Percentiles rank a stretch among this genome's conserved stretches.
Conservation (phyloP, 2,329 filamentous ascomycete genomes). For the Coniochaeta sp. region DNA sequence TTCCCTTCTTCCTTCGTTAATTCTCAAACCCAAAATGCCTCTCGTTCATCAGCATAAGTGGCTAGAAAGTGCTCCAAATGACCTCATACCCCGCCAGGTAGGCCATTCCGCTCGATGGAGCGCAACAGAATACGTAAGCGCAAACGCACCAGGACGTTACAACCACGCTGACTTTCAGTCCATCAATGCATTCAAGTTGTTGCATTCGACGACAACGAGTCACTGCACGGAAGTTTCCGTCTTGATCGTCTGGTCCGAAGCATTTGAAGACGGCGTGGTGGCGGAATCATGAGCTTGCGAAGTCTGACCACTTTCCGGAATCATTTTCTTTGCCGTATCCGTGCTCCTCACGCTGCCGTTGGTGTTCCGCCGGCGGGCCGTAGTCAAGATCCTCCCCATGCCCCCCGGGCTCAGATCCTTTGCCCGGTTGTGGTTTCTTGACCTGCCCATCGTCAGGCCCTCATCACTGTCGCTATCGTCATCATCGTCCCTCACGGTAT, state of each 20-base stretch:
- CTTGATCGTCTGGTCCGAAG: not conserved
- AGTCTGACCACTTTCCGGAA: conserved; percentile 3
- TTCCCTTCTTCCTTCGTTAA: not conserved
- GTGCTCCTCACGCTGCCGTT: conserved; percentile 54
- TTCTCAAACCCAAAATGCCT: not conserved
- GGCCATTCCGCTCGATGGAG: not conserved
- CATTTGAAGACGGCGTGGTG: not conserved
- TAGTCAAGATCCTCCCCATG: conserved; percentile 21
- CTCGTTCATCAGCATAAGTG: not conserved
- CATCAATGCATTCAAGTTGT: not conserved
- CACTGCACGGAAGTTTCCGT: not conserved
- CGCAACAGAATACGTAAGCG: not conserved
- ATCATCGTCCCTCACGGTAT: conserved; percentile 25
- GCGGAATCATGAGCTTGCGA: not conserved
- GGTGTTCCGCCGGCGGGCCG: conserved; percentile 45
- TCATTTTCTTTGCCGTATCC: conserved; percentile 55
- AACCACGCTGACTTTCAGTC: not conserved
- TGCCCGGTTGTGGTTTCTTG: conserved; percentile 33
- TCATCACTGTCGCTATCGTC: conserved; percentile 48
- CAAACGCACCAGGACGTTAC: not conserved
- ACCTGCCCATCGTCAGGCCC: conserved; percentile 44
- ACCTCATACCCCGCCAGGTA: not conserved
- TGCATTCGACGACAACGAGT: not conserved
- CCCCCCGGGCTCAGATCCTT: conserved; percentile 18
- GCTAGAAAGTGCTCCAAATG: not conserved